phyloP scores from a whole-genome alignment of 1,139 yeast species.

The Eremothecium cymbalariae region DNA sequence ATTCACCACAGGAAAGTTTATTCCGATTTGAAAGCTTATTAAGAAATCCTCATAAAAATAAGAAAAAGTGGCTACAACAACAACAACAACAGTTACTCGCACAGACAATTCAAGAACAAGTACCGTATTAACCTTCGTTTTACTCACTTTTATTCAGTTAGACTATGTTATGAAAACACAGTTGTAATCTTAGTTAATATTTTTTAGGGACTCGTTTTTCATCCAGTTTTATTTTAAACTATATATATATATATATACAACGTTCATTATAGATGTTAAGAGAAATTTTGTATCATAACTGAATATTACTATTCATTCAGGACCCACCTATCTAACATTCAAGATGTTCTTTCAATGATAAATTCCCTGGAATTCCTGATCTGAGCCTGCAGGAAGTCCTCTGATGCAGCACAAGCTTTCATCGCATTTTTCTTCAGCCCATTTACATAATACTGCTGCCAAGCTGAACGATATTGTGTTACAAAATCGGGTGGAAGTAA shows the following conservation, averaged over 20 bases:
- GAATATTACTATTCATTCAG: too few species aligned
- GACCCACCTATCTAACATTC: too few species aligned
- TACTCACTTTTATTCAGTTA: too few species aligned
- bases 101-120: constrained; percentile 18
- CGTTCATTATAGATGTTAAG: too few species aligned
- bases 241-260: too few species aligned
- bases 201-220: too few species aligned
- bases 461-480: constrained; percentile 12
- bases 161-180: too few species aligned
- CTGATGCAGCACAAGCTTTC: constrained; percentile 7
- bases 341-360: constrained; percentile 1
- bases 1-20: constrained; percentile 29
- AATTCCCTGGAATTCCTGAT: constrained; percentile 11
- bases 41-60: constrained; percentile 29
- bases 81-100: constrained; percentile 19
- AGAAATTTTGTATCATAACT: too few species aligned
- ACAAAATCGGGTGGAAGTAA: constrained; percentile 17
- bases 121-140: constrained; percentile 5
- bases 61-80: constrained; percentile 22
- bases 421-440: constrained; percentile 13
- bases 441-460: constrained; percentile 12
- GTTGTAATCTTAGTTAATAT: too few species aligned
- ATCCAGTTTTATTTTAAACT: too few species aligned
- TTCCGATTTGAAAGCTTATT: constrained; percentile 35
- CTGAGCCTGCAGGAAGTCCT: constrained; percentile 12